Conservation (phyloP, 345 rosid genomes). For the Syzygium aqueum region DNA sequence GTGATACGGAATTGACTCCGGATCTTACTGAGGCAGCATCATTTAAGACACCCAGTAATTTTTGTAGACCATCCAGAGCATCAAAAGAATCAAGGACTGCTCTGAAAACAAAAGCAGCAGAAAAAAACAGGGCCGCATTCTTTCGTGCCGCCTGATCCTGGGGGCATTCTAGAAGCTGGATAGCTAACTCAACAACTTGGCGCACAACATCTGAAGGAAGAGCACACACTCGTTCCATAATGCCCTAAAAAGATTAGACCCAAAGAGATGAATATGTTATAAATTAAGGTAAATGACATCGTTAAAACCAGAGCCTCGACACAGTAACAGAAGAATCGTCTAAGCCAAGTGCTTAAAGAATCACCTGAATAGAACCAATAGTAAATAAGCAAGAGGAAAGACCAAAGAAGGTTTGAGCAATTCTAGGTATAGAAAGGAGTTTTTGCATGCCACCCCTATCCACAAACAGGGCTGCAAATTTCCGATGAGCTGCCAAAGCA, state of each 20-base stretch:
- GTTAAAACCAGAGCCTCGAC: not conserved
- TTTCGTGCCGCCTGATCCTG: conserved; percentile 94
- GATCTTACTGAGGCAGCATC: conserved; percentile 91
- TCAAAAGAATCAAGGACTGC: conserved; percentile 98
- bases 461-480: conserved; percentile 96
- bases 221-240: conserved; percentile 98
- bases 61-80: conserved; percentile 77
- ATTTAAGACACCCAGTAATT: conserved; percentile 62
- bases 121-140: conserved; percentile 89
- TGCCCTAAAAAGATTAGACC: conserved; percentile 49
- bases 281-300: not conserved
- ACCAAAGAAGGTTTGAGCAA: conserved; percentile 62
- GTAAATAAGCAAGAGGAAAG: conserved; percentile 92
- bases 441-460: conserved; percentile 95
- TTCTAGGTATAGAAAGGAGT: conserved; percentile 81
- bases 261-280: conserved; percentile 1
- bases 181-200: conserved; percentile 82
- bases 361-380: conserved; percentile 92
- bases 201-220: conserved; percentile 73
- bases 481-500: conserved; percentile 95
- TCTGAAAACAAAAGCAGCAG: conserved; percentile 92
- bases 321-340: not conserved
- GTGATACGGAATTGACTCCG: conserved; percentile 58
- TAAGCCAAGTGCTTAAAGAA: not conserved
- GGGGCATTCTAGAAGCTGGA: conserved; percentile 74